Evolutionary conservation across 306 rosid genomes (phyloP).

Genomic region (Cucumis hystrix): DNA sequence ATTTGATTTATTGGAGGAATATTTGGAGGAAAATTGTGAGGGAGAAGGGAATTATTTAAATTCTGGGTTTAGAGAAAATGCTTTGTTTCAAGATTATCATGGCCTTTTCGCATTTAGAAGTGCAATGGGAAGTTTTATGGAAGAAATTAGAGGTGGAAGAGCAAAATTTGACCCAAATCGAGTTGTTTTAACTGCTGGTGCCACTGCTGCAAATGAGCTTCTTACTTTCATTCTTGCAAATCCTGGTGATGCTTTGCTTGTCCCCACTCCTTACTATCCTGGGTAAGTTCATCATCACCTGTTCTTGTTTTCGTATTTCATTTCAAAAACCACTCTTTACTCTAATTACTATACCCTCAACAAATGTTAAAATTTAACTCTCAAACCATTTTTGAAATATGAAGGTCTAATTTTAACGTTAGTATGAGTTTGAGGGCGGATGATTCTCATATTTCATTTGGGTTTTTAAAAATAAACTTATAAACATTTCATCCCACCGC

Average conservation of each 20-base stretch:
- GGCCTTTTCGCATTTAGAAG: slow-evolving; percentile 60
- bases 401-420: too few species aligned
- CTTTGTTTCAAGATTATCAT: slow-evolving; percentile 90
- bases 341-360: too few species aligned
- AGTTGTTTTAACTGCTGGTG: slow-evolving; percentile 87
- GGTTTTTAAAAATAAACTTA: too few species aligned
- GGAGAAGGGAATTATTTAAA: slow-evolving; percentile 20
- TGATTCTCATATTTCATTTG: too few species aligned
- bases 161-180: slow-evolving; percentile 58
- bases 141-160: slow-evolving; percentile 56
- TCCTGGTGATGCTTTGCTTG: slow-evolving; percentile 81
- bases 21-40: slow-evolving; percentile 46
- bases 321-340: too few species aligned
- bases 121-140: slow-evolving; percentile 96
- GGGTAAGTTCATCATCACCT: slow-evolving; percentile 34
- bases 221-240: slow-evolving; percentile 75
- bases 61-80: slow-evolving; percentile 65
- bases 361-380: too few species aligned
- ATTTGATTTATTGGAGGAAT: slow-evolving; percentile 70
- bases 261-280: slow-evolving; percentile 93
- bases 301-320: too few species aligned
- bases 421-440: too few species aligned
- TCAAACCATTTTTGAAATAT: too few species aligned
- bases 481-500: too few species aligned
- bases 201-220: slow-evolving; percentile 92